Evolutionary conservation across 257 asterid genomes (phyloP), one percentile per base, ranked within the genome.

Genomic region (Nicotiana tabacum): DNA sequence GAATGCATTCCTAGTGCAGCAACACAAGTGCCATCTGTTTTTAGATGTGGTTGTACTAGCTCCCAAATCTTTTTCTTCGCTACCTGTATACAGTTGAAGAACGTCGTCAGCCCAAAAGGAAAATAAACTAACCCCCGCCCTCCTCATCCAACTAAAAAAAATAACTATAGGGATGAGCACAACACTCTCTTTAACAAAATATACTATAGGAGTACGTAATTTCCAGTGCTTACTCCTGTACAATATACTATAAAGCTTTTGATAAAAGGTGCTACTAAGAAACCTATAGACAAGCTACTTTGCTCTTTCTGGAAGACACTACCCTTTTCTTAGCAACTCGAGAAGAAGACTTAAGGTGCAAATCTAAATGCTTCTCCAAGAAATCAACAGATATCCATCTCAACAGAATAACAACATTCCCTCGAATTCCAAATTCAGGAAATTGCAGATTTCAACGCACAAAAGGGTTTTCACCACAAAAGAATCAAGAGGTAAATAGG

Each of bases 1-100:
- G 64, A 67, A 84, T 90, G 88, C 13, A 21, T 58, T n/a, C 88
- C 92, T 11, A 95, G 94, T 32, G 81, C 83, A 78, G 96, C 98
- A 64, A 84, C 84, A 68, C 90, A 58, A 9, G 91, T 84, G 39
- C 87, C 93, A 77, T 94, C 93, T 10, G 99, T 95, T 90, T 62
- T 91, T 12, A 95, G 88, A 85, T 89, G 95, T 69, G 98, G 97
- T 84, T 95, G 99, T 77, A 94, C 93, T 68, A 76, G 69, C 84
- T 95, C 99, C 99, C 99, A 95, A 11, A 94, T 91, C 89, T 94
- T 95, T 84, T 94, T 95, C 97, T 95, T 95, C 85, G 92, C 97
- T 82, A 94, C 86, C 99, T 95, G 93, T 92, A 84, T 3, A 67
- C 16, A 67, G 46, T 32, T 57, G 4, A 66, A 56, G 46, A 51